phyloP scores from a whole-genome alignment of 2,329 filamentous ascomycete species.

The Fusarium humuli region DNA sequence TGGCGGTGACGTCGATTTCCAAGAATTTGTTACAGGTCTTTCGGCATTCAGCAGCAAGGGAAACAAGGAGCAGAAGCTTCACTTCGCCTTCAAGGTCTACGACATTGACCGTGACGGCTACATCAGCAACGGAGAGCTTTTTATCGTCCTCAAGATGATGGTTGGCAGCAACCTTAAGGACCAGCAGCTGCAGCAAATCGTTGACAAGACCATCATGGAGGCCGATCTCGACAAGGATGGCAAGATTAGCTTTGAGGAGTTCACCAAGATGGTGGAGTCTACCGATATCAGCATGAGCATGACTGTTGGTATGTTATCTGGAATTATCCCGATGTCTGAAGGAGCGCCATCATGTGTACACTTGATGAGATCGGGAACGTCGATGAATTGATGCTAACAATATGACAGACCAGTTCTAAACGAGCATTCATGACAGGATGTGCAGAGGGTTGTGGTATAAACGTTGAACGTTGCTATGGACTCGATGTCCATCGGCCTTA shows the following conservation, averaged over 20 bases:
- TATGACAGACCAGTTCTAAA: constrained; percentile 42
- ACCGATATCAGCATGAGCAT: constrained; percentile 83
- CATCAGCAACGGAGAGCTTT: constrained; percentile 98
- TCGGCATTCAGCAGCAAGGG: constrained; percentile 97
- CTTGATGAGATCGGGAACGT: not conserved
- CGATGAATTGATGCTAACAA: constrained; percentile 17
- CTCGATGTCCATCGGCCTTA: constrained; percentile 1
- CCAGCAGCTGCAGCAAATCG: constrained; percentile 98
- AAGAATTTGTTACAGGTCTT: constrained; percentile 96
- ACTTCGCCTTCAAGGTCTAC: constrained; percentile 99
- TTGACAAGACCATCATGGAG: constrained; percentile 99
- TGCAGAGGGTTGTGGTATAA: constrained; percentile 6
- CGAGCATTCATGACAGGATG: constrained; percentile 1
- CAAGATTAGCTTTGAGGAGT: constrained; percentile 99
- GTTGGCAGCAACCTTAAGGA: constrained; percentile 99
- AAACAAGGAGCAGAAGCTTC: constrained; percentile 98
- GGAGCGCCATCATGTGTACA: not conserved
- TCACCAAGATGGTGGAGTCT: constrained; percentile 98
- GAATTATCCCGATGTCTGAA: not conserved
- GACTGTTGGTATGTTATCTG: constrained; percentile 70
- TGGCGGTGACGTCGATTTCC: constrained; percentile 97
- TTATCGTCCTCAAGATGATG: constrained; percentile 99
- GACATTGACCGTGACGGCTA: constrained; percentile 98
- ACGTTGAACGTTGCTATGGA: constrained; percentile 6
- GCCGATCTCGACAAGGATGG: constrained; percentile 95